These are phyloP conservation scores for Vicia faba DNA, from an alignment of 306 rosid genomes.

Conservation along the genomic window DNA sequence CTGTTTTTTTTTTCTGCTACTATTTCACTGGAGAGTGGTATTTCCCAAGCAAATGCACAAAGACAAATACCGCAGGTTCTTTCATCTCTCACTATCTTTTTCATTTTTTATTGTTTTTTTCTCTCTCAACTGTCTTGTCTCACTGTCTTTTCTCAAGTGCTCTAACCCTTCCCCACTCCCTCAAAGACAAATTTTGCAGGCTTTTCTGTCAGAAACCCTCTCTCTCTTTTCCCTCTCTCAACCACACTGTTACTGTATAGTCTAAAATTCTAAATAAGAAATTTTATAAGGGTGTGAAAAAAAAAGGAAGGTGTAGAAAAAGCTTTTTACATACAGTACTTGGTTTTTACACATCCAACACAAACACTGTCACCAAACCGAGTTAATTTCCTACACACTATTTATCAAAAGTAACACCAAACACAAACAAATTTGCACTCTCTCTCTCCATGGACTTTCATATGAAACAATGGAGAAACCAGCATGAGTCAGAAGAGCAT, in stretches of 20 bases:
- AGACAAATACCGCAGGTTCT: conserved; percentile 57
- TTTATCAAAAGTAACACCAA: too few species aligned
- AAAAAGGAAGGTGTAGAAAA: conserved; percentile 49
- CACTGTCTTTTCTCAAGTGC: conserved; percentile 85
- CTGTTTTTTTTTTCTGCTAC: conserved; percentile 39
- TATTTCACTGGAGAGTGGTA: conserved; percentile 38
- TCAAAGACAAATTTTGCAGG: conserved; percentile 81
- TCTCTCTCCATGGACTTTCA: conserved; percentile 81
- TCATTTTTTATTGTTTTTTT: conserved; percentile 28
- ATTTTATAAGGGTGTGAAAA: too few species aligned
- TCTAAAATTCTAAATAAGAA: too few species aligned
- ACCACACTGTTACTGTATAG: background rate
- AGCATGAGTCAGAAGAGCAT: conserved; percentile 77
- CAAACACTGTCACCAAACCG: conserved; percentile 33
- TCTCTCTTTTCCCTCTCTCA: background rate
- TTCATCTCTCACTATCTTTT: conserved; percentile 33
- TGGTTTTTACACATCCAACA: conserved; percentile 50
- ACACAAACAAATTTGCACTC: background rate
- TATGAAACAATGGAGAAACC: conserved; percentile 87
- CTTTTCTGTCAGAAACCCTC: conserved; percentile 59
- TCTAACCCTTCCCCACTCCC: conserved; percentile 49
- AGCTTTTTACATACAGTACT: conserved; percentile 40
- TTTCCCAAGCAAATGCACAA: conserved; percentile 62
- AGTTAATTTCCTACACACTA: conserved; percentile 25
- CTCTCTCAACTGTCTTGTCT: conserved; percentile 82